Evolutionary conservation across 805 yeast genomes (phyloP).

Genomic region (Starmerella apis): DNA sequence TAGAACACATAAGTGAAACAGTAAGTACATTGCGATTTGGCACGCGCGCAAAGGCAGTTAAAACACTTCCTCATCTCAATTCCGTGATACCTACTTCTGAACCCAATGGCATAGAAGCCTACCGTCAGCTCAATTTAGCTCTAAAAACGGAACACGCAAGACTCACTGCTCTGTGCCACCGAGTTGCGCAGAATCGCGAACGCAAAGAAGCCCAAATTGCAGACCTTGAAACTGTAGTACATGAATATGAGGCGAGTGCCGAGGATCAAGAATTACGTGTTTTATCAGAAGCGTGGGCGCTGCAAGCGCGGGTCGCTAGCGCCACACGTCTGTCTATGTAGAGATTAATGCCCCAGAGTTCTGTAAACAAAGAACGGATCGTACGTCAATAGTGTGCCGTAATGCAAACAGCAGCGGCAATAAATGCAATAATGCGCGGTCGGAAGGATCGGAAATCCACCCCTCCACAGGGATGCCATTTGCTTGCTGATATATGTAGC

Average conservation of each 20-base stretch:
- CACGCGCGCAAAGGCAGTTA: constrained; percentile 54
- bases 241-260: neutral
- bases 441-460: constrained; percentile 95
- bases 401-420: constrained; percentile 70
- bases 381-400: constrained; percentile 72
- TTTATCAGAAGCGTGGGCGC: constrained; percentile 5
- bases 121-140: neutral
- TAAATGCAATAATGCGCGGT: constrained; percentile 67
- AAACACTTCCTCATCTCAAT: constrained; percentile 21
- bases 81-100: neutral
- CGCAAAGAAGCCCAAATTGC: neutral
- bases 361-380: constrained; percentile 63
- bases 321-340: neutral
- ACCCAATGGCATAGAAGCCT: neutral
- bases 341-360: constrained; percentile 22
- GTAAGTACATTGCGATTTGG: constrained; percentile 67
- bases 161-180: constrained; percentile 4
- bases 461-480: constrained; percentile 93
- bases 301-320: constrained; percentile 10
- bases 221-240: constrained; percentile 1
- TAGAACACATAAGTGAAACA: constrained; percentile 50
- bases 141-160: constrained; percentile 11
- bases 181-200: neutral
- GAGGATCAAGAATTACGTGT: neutral
- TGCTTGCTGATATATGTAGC: constrained; percentile 70